Percentiles rank a stretch among this genome's conserved stretches.
phyloP scores from a whole-genome alignment of 192 early-diverging fungal species.

The Lunasporangiospora selenospora region DNA sequence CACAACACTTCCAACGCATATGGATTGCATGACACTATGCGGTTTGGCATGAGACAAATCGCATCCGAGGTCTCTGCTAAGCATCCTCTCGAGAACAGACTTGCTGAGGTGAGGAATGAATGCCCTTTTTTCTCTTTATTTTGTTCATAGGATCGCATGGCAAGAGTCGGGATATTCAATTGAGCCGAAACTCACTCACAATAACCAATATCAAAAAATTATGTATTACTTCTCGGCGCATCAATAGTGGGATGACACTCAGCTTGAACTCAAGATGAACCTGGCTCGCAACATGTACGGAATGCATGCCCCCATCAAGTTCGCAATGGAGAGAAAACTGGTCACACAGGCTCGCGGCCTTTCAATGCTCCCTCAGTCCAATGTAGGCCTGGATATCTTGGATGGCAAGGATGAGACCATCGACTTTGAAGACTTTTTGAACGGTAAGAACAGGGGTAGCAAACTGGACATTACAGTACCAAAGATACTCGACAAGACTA shows the following conservation, averaged over 20 bases:
- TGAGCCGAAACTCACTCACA: constrained; percentile 1
- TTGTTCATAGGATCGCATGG: constrained; percentile 9
- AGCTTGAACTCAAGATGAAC: constrained; percentile 78
- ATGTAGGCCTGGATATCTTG: constrained; percentile 81
- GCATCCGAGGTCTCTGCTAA: constrained; percentile 63
- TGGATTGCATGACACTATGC: constrained; percentile 85
- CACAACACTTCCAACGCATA: constrained; percentile 61
- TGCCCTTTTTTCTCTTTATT: not conserved
- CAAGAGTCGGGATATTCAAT: too few relatives aligned
- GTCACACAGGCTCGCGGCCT: constrained; percentile 59
- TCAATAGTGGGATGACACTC: constrained; percentile 86
- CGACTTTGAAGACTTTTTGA: constrained; percentile 91
- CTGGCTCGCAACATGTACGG: constrained; percentile 86
- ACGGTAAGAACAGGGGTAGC: constrained; percentile 67
- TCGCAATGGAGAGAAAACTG: constrained; percentile 89
- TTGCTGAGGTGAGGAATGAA: constrained; percentile 60
- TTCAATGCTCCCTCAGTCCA: constrained; percentile 67
- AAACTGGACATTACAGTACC: constrained; percentile 14
- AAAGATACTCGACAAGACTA: not conserved
- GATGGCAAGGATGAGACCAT: constrained; percentile 87
- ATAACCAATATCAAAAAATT: constrained; percentile 2
- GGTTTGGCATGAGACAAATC: constrained; percentile 73
- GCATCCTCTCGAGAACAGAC: constrained; percentile 84
- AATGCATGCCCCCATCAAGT: constrained; percentile 89
- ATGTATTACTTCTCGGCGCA: not conserved